A percentile compares a stretch with the other conserved stretches of the same genome.
Evolutionary conservation across 1,284 basidiomycete genomes (phyloP).

Genomic region (Tylopilus sp.): DNA sequence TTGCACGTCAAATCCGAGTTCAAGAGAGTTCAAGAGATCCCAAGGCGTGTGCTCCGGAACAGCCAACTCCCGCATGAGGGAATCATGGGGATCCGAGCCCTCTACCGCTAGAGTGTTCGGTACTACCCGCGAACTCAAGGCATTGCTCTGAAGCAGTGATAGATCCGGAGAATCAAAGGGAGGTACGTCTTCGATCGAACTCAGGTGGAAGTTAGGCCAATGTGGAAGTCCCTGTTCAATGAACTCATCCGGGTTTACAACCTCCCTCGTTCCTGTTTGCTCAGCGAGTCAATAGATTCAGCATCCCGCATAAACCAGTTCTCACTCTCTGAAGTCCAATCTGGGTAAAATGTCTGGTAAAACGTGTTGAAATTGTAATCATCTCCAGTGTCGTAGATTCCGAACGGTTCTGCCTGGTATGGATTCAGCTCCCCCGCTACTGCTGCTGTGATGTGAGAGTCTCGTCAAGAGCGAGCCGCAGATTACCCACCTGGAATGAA

Average conservation of each 20-base stretch:
- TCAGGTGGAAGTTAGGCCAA: background rate
- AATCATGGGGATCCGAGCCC: background rate
- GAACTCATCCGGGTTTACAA: background rate
- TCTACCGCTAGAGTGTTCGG: background rate
- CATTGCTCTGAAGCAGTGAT: background rate
- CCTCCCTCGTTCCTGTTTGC: background rate
- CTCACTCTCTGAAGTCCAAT: conserved; percentile 10
- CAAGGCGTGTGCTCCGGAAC: background rate
- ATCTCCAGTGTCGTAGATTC: background rate
- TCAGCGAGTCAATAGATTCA: background rate
- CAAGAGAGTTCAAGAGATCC: background rate
- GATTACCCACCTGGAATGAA: background rate
- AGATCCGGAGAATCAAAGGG: background rate
- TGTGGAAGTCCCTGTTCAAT: background rate
- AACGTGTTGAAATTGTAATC: background rate
- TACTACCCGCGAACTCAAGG: background rate
- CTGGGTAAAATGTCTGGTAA: background rate
- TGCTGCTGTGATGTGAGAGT: background rate
- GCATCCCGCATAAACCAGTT: background rate
- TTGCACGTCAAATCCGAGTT: background rate
- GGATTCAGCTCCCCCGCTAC: background rate
- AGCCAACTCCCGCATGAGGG: background rate
- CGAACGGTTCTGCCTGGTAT: background rate
- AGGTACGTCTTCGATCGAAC: background rate
- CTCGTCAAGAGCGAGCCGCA: background rate